These are phyloP conservation scores for Prunus mongolica DNA, from an alignment of 306 rosid genomes.

Conservation along the genomic window DNA sequence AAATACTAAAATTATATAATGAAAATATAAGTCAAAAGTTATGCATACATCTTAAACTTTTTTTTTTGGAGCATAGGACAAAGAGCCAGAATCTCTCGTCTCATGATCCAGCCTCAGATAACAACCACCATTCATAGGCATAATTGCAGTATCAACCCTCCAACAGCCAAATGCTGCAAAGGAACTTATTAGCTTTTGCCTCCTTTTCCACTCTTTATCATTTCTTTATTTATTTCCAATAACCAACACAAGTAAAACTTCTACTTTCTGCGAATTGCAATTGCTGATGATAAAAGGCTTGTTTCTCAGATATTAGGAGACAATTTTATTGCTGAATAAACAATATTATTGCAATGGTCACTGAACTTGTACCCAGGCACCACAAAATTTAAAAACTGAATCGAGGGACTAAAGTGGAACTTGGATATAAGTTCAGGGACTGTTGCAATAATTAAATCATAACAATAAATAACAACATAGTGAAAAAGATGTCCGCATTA, in stretches of 20 bases:
- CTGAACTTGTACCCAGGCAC: no score
- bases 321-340: neutral
- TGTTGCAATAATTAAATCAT: no score
- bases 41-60: neutral
- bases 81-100: neutral
- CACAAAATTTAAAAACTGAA: no score
- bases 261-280: neutral
- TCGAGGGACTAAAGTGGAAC: no score
- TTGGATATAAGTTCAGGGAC: no score
- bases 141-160: neutral
- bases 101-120: neutral
- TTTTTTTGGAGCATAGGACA: neutral
- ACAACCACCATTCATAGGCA: neutral
- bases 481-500: neutral
- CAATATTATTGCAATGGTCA: no score
- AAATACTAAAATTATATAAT: neutral
- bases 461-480: neutral
- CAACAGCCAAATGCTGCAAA: slow-evolving; percentile 3
- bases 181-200: neutral
- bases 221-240: neutral
- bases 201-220: neutral
- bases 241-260: neutral
- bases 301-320: neutral
- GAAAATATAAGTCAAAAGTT: neutral
- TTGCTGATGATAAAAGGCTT: neutral